These are phyloP conservation scores for Ustanciosporium gigantosporum DNA, from an alignment of 1,284 basidiomycete species.

Conservation along the genomic window DNA sequence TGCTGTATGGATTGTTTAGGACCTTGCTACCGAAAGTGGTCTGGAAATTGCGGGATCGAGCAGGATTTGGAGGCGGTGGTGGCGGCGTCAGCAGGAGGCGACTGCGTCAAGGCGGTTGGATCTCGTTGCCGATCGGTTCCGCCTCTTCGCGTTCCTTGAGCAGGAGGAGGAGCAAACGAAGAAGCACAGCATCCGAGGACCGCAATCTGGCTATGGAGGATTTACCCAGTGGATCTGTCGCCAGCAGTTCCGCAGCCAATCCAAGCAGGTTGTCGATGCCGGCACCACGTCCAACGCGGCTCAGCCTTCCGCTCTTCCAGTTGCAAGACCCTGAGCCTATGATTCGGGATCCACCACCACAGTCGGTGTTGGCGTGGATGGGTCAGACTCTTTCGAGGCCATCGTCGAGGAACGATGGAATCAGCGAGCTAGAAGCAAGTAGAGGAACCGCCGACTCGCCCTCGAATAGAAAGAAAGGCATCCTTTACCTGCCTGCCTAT, in stretches of 20 bases:
- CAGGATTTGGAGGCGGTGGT: conserved; percentile 11
- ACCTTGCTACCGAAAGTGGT: conserved; percentile 26
- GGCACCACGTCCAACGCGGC: conserved; percentile 20
- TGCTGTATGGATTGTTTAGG: conserved; percentile 32
- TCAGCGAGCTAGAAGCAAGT: conserved; percentile 11
- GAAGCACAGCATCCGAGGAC: conserved; percentile 20
- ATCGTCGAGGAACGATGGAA: conserved; percentile 22
- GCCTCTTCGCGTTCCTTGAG: conserved; percentile 2
- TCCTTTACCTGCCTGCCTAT: conserved; percentile 45
- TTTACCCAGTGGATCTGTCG: conserved; percentile 7
- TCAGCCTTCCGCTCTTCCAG: conserved; percentile 40
- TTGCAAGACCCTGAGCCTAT: conserved; percentile 35
- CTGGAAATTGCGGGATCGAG: conserved; percentile 7
- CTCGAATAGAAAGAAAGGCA: conserved; percentile 28
- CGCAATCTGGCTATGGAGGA: conserved; percentile 11
- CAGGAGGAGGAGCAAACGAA: conserved; percentile 11
- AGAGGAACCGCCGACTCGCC: conserved; percentile 5
- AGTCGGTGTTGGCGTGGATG: conserved; percentile 41
- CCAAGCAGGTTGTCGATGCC: conserved; percentile 21
- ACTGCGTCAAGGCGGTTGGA: conserved; percentile 22
- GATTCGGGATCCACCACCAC: conserved; percentile 12
- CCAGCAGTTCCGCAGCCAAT: conserved; percentile 18
- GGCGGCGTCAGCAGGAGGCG: neutral
- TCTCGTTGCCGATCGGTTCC: conserved; percentile 31
- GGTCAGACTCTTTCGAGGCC: conserved; percentile 30